phyloP scores from a whole-genome alignment of 2,329 filamentous ascomycete genomes.

The Paecilomyces dactylethromorphus region DNA sequence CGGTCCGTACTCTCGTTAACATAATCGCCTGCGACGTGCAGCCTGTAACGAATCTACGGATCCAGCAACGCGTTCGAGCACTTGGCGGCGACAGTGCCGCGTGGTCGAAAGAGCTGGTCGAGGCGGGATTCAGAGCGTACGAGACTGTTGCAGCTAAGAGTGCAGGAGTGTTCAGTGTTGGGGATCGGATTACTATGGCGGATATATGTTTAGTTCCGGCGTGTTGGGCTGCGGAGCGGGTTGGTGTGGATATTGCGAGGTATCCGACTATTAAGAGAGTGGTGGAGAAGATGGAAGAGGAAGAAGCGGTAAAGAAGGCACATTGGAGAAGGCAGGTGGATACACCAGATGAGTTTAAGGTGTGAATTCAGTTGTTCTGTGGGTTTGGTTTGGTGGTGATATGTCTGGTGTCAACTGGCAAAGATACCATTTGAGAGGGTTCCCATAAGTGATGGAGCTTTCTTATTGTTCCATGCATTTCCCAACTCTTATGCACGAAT shows the following conservation, averaged over 20 bases:
- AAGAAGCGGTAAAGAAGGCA: constrained; percentile 47
- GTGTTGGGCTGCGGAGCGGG: constrained; percentile 51
- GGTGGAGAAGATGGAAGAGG: constrained; percentile 39
- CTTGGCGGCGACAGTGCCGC: constrained; percentile 38
- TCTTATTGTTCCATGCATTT: neutral
- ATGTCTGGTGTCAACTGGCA: too few species aligned
- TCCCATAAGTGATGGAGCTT: too few species aligned
- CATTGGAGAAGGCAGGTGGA: constrained; percentile 52
- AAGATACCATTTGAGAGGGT: too few species aligned
- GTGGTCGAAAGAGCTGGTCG: constrained; percentile 50
- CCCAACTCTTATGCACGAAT: neutral
- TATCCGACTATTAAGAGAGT: constrained; percentile 45
- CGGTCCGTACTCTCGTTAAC: constrained; percentile 46
- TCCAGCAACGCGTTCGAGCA: constrained; percentile 44
- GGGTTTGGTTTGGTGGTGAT: too few species aligned
- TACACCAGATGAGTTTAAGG: constrained; percentile 42
- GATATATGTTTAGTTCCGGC: constrained; percentile 55
- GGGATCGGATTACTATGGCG: constrained; percentile 50
- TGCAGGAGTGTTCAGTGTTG: constrained; percentile 49
- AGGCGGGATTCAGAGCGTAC: constrained; percentile 51
- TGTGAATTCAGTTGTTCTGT: neutral
- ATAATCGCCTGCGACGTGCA: constrained; percentile 55
- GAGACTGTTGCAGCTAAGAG: constrained; percentile 37
- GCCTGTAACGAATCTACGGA: constrained; percentile 53
- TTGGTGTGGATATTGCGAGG: constrained; percentile 46